Base-by-base conservation (phyloP, 345 rosid genomes). In the Eucalyptus viminalis region DNA sequence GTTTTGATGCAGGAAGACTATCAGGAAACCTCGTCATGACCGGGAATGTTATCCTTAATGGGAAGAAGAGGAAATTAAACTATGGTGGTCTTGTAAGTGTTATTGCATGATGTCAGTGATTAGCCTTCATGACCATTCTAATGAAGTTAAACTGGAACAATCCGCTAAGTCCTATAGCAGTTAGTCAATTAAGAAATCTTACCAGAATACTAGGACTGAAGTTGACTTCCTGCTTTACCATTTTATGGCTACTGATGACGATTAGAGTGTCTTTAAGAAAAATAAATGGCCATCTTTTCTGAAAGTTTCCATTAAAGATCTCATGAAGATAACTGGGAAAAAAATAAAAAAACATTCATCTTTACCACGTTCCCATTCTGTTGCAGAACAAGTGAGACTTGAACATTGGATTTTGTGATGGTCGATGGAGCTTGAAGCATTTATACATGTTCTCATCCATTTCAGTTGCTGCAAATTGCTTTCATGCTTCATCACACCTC, bases 21-120 rank as follows among this genome's bases (percentile, higher is more conserved):
- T 94, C 99, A 53, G 95, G 96, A 92, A 95, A 94, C 89, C 97
- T 95, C 88, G 89, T 96, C 67, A 96, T 95, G 98, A 95, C 97
- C 14, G 99, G 99, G 88, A 92, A 91, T 92, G 95, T 98, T 88
- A 95, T 95, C 87, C 88, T 97, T 88, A 98, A 98, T 92, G 99
- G 99, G 86, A 95, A 97, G 94, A 95, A 92, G 92, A 93, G 91
- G 91, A 95, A 93, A 88, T 56, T 87, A 24, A 95, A 93, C 88
- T 86, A 90, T 76, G 96, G 97, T 87, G 94, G 90, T 62, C 91
- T 91, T 50, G 99, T 98, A 95, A 96, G 99, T 87, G 87, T 51
- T 31, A 25, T 43, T 53, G 87, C 67, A 51, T 31, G 47, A 49
- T 40, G 27, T 76, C 85, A 76, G 29, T 21, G 85, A 40, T 76